Evolutionary conservation across 2,329 filamentous ascomycete species (phyloP), one percentile per base, ranked within the genome.

Genomic region (Verticillium alfalfae): DNA sequence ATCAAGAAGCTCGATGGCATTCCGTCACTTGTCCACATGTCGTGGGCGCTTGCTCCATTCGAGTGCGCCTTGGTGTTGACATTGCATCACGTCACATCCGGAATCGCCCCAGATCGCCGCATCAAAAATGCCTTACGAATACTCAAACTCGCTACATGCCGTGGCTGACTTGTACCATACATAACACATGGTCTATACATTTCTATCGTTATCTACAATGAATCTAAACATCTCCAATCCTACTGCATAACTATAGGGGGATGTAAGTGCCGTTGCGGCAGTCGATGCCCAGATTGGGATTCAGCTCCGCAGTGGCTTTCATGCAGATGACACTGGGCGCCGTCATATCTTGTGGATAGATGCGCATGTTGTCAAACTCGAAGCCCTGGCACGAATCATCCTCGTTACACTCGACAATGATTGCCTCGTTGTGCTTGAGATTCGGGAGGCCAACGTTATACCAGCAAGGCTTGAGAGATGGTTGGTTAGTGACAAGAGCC

Each of bases 381-480:
- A 76, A 75, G 60, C 73, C 69, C 60, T 69, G 68, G 67, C 77
- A 79, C 3, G 75, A 78, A 5, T 64, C 67, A 10, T 72, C 66
- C 2, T 74, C 76, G 61, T 76, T 77, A 62, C 77, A 78, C 63
- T 78, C 75, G 26, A 79, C 67, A 39, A 79, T 73, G 39, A 78
- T 67, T 10, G 73, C 71, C 62, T 79, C 76, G 1, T 73, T 78
- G 57, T 78, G 76, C 9, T 71, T 71, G 34, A 78, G 66, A 37
- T 73, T 67, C 0, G 72, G 68, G 1, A 79, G 67, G 2, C 76
- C 76, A 8, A 65, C 67, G 60, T 79, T 66, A 63, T 79, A 79
- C 77, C 77, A 79, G 66, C 76, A 79, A 3, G 77, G 77, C 63
- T 66, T 18, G 16, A 1, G n/a, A 8, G 31, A 26, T 5, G 18